A percentile compares a stretch with the other conserved stretches of the same genome.
Evolutionary conservation across 2,329 filamentous ascomycete genomes (phyloP).

Genomic region (Onygena corvina): DNA sequence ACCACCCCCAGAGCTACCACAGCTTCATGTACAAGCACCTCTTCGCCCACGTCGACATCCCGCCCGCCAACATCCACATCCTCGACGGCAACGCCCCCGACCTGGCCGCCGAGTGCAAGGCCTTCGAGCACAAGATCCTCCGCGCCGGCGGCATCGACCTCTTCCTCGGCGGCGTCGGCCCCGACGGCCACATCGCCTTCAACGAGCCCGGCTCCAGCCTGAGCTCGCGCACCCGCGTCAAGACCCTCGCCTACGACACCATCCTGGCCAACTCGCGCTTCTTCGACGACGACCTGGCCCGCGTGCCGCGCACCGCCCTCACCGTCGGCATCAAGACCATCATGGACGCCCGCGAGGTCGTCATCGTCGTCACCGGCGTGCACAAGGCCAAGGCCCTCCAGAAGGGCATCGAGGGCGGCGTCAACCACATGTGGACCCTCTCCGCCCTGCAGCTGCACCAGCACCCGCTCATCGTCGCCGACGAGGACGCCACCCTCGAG

Average conservation of each 20-base stretch:
- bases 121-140: constrained; percentile 68
- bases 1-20: constrained; percentile 78
- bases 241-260: constrained; percentile 77
- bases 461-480: constrained; percentile 69
- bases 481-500: constrained; percentile 65
- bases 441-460: constrained; percentile 69
- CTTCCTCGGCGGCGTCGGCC: constrained; percentile 73
- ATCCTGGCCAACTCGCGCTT: constrained; percentile 76
- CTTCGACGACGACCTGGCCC: constrained; percentile 60
- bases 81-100: constrained; percentile 68
- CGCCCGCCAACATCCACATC: constrained; percentile 72
- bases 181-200: constrained; percentile 81
- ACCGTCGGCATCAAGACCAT: constrained; percentile 78
- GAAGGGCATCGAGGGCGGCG: constrained; percentile 65
- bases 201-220: constrained; percentile 77
- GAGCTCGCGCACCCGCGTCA: constrained; percentile 65
- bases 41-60: constrained; percentile 74
- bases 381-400: constrained; percentile 72
- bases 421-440: constrained; percentile 87
- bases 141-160: constrained; percentile 67
- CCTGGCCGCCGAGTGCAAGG: constrained; percentile 62
- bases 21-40: constrained; percentile 90
- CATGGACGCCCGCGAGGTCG: constrained; percentile 66
- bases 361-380: constrained; percentile 69
- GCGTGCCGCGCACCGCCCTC: constrained; percentile 69